Conservation (phyloP, 306 rosid species). For the Mimosa bimucronata region DNA sequence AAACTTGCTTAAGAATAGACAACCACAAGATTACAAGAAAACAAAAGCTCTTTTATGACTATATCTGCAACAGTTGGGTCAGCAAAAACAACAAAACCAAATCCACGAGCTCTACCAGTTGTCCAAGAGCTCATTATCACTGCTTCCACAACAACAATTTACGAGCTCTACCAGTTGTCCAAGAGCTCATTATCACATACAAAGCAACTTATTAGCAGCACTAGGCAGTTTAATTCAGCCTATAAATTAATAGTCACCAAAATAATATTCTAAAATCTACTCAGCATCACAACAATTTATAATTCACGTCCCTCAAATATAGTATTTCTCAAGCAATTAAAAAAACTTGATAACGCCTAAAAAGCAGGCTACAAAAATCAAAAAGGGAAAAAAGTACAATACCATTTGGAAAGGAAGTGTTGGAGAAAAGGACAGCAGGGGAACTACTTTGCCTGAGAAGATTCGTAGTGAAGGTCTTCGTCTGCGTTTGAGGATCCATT, state of each 20-base stretch:
- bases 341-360: neutral
- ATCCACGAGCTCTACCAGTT: too few relatives aligned
- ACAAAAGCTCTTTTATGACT: too few relatives aligned
- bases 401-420: conserved; percentile 69
- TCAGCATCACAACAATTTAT: neutral
- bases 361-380: neutral
- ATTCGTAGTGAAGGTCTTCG: conserved; percentile 44
- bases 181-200: too few relatives aligned
- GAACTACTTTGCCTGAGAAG: conserved; percentile 83
- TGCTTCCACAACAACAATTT: too few relatives aligned
- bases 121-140: too few relatives aligned
- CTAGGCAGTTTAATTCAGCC: neutral
- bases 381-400: conserved; percentile 26
- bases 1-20: too few relatives aligned
- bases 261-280: neutral
- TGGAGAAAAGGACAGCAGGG: conserved; percentile 84
- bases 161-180: too few relatives aligned
- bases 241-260: neutral
- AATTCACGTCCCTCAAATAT: neutral
- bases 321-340: neutral
- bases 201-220: neutral
- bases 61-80: too few relatives aligned
- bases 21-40: too few relatives aligned
- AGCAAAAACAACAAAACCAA: too few relatives aligned
- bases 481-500: conserved; percentile 42